A percentile compares a stretch with the other conserved stretches of the same genome.
phyloP scores from a whole-genome alignment of 116 monocot genomes.

The Iris pallida region DNA sequence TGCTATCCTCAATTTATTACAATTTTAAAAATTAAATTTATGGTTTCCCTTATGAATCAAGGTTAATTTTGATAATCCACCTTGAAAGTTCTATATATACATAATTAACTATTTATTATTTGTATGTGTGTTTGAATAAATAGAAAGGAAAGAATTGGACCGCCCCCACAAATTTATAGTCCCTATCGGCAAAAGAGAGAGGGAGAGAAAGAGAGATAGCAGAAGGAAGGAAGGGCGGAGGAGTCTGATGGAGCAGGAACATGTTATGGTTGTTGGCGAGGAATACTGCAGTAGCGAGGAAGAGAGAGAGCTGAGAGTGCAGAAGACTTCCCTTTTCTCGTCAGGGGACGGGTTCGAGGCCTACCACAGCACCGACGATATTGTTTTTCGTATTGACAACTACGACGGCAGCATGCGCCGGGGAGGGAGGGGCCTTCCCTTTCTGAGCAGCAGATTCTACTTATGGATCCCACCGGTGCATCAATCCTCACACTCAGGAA shows the following conservation, averaged over 20 bases:
- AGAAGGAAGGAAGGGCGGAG: background rate
- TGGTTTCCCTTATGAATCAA: no score
- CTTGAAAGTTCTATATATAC: no score
- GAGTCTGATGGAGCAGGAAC: background rate
- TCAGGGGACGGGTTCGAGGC: slow-evolving; percentile 75
- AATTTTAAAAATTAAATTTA: no score
- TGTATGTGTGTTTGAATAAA: no score
- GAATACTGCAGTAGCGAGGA: slow-evolving; percentile 11
- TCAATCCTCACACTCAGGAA: slow-evolving; percentile 72
- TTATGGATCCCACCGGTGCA: slow-evolving; percentile 71
- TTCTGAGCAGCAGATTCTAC: slow-evolving; percentile 43
- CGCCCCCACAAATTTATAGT: no score
- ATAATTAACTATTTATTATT: no score
- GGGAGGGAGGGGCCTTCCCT: slow-evolving; percentile 9
- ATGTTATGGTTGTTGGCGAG: slow-evolving; percentile 13
- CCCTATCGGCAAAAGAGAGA: no score
- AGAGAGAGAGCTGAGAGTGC: slow-evolving; percentile 51
- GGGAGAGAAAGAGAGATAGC: no score
- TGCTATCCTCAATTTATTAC: no score
- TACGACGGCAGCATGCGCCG: slow-evolving; percentile 21
- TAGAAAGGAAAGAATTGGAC: no score
- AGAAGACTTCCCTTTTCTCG: slow-evolving; percentile 74
- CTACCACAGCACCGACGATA: slow-evolving; percentile 55
- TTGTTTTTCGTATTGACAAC: slow-evolving; percentile 78
- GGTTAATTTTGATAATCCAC: no score